Percentiles rank a stretch among this genome's conserved stretches.
These are phyloP conservation scores for Aspergillus aculeatinus DNA, from an alignment of 2,329 filamentous ascomycete species.

Conservation along the genomic window DNA sequence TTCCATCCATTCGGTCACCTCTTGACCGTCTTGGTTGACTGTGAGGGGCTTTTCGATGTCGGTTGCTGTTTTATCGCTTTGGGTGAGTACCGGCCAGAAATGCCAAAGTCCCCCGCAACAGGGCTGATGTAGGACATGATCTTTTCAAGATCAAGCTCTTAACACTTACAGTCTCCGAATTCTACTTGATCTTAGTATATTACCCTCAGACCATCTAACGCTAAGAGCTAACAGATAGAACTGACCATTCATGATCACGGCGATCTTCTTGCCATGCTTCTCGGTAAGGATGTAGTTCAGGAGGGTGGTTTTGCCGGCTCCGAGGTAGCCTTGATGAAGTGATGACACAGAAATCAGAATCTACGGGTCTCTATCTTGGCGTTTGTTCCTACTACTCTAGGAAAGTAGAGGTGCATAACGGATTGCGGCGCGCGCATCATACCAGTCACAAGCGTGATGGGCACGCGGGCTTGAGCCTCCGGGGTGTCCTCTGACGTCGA, in stretches of 20 bases:
- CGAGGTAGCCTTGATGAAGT: conserved; percentile 71
- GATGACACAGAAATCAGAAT: not conserved
- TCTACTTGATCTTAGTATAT: conserved; percentile 50
- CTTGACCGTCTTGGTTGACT: conserved; percentile 76
- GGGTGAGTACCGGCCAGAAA: too few species aligned
- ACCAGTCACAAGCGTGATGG: conserved; percentile 54
- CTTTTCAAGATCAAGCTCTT: not conserved
- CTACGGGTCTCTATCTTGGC: not conserved
- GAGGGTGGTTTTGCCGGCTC: conserved; percentile 91
- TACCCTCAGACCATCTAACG: not conserved
- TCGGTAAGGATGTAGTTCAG: conserved; percentile 95
- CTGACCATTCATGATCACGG: conserved; percentile 88
- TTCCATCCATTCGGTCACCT: conserved; percentile 92
- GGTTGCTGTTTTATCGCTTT: conserved; percentile 56
- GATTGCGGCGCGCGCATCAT: conserved; percentile 16
- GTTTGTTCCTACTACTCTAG: not conserved
- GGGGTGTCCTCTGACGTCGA: conserved; percentile 25
- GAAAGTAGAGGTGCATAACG: not conserved
- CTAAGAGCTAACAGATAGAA: conserved; percentile 29
- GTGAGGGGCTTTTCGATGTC: conserved; percentile 97
- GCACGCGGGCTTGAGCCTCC: conserved; percentile 41
- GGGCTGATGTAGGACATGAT: not conserved
- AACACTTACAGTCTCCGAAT: conserved; percentile 72
- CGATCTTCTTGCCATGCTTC: conserved; percentile 95
- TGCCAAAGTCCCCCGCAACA: too few species aligned